These are phyloP conservation scores for Begonia fuchsioides DNA, from an alignment of 306 rosid genomes.

Conservation along the genomic window DNA sequence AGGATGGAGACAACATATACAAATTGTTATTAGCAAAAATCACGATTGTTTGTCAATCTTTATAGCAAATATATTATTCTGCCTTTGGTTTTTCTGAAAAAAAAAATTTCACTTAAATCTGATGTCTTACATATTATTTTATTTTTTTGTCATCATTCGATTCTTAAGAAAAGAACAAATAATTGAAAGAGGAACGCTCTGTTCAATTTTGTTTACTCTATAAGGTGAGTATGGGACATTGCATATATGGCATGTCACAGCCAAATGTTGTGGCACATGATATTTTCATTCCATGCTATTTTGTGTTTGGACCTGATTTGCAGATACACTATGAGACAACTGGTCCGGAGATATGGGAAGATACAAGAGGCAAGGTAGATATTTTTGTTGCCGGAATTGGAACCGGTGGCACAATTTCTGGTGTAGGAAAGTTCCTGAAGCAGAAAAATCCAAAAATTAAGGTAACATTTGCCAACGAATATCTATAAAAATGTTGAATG, in stretches of 20 bases:
- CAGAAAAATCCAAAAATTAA: slow-evolving; percentile 66
- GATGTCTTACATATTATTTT: no score
- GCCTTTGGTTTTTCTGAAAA: no score
- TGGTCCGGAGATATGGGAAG: slow-evolving; percentile 99
- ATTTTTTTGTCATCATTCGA: no score
- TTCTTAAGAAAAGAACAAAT: no score
- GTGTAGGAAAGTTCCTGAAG: slow-evolving; percentile 71
- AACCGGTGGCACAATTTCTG: slow-evolving; percentile 97
- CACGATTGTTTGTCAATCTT: no score
- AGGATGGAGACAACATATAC: no score
- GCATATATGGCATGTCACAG: not conserved
- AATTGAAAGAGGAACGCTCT: not conserved
- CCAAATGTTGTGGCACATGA: not conserved
- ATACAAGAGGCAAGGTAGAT: slow-evolving; percentile 88
- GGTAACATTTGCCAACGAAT: slow-evolving; percentile 25
- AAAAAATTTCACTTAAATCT: no score
- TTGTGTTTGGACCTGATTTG: not conserved
- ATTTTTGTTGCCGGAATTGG: slow-evolving; percentile 94
- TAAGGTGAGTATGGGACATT: not conserved
- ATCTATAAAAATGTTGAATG: not conserved
- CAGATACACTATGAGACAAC: slow-evolving; percentile 83
- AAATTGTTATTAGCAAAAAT: no score
- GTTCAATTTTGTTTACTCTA: not conserved
- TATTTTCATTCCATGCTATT: not conserved
- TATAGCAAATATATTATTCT: no score